Evolutionary conservation across 176 grass and related monocot genomes (phyloP).

Genomic region (Oryza meyeriana): DNA sequence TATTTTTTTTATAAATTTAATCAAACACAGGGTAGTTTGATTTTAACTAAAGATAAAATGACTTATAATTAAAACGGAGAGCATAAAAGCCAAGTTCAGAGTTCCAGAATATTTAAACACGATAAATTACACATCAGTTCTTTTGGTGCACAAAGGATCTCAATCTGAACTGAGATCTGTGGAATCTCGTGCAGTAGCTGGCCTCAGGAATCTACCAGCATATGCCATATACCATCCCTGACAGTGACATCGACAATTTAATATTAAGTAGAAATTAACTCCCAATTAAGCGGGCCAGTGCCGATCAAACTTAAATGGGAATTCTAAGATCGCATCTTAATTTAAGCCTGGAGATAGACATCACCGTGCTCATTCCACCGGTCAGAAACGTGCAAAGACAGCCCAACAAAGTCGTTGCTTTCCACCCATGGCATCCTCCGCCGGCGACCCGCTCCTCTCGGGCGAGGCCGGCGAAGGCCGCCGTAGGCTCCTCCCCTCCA

Average conservation of each 20-base stretch:
- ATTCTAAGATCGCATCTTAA: slow-evolving; percentile 7
- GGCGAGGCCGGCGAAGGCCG: slow-evolving; percentile 1
- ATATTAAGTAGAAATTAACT: background rate
- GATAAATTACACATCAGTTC: background rate
- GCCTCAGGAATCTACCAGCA: background rate
- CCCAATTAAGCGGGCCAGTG: background rate
- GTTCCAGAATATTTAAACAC: background rate
- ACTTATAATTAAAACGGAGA: too few species aligned
- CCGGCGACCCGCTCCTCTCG: slow-evolving; percentile 36
- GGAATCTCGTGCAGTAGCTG: background rate
- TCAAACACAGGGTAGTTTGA: too few species aligned
- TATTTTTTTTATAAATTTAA: too few species aligned
- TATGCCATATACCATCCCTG: background rate
- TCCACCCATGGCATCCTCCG: slow-evolving; percentile 10
- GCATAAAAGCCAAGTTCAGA: too few species aligned
- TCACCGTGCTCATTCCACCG: background rate
- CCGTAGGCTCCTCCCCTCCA: slow-evolving; percentile 6
- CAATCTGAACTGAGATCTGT: background rate
- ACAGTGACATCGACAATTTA: background rate
- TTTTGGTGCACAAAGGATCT: background rate
- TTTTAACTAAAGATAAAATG: too few species aligned
- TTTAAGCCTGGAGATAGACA: background rate
- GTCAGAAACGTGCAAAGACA: slow-evolving; percentile 11
- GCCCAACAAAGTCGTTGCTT: slow-evolving; percentile 12
- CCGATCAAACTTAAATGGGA: background rate